Evolutionary conservation across 1,284 basidiomycete genomes (phyloP).

Genomic region (Sporisorium scitamineum): DNA sequence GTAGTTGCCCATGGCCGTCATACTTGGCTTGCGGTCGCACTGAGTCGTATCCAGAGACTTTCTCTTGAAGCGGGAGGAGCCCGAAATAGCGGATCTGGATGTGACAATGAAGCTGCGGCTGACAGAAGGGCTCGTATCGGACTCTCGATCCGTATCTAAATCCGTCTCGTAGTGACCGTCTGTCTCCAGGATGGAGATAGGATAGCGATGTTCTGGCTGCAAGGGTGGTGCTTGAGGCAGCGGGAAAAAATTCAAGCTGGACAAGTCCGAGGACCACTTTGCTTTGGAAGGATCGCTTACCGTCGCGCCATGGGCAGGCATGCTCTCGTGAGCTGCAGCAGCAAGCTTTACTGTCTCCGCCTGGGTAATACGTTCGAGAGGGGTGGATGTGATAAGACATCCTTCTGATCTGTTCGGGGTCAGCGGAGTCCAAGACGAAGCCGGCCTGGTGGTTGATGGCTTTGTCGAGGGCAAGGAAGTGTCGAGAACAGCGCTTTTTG

Average conservation of each 20-base stretch:
- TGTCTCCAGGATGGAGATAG: constrained; percentile 13
- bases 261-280: constrained; percentile 7
- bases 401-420: background rate
- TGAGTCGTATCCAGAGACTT: background rate
- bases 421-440: background rate
- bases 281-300: background rate
- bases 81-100: background rate
- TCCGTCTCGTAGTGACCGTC: constrained; percentile 24
- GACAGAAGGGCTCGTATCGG: constrained; percentile 16
- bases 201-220: constrained; percentile 36
- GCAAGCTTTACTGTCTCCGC: background rate
- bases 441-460: background rate
- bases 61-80: background rate
- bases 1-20: background rate
- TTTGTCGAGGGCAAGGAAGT: background rate
- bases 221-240: constrained; percentile 36
- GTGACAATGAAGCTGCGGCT: background rate
- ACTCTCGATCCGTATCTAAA: constrained; percentile 23
- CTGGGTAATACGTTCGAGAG: background rate
- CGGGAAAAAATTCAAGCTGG: constrained; percentile 3
- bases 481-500: background rate
- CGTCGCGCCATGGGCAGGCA: background rate
- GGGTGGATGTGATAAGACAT: background rate
- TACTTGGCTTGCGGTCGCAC: background rate
- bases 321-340: background rate